phyloP scores from a whole-genome alignment of 441 rosid genomes.

The Adansonia rubrostipa region DNA sequence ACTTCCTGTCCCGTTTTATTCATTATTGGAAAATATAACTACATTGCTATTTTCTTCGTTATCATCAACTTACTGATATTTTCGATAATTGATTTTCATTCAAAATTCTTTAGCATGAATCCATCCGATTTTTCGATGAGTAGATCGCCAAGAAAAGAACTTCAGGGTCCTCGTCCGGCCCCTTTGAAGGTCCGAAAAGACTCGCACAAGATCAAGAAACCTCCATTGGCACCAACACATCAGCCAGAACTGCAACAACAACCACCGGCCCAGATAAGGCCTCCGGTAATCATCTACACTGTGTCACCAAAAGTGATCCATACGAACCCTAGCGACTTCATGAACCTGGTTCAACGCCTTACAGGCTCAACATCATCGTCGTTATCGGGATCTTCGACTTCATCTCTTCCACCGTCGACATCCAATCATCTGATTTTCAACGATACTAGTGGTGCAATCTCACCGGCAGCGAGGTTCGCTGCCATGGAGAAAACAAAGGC shows the following conservation, averaged over 20 bases:
- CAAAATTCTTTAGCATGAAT: constrained; percentile 38
- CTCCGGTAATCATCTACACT: constrained; percentile 67
- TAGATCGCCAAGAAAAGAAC: constrained; percentile 64
- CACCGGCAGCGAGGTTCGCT: constrained; percentile 40
- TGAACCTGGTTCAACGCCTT: constrained; percentile 67
- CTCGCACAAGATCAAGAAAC: constrained; percentile 78
- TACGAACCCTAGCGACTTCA: constrained; percentile 20
- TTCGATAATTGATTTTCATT: background rate
- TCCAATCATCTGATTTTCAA: constrained; percentile 30
- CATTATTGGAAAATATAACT: background rate
- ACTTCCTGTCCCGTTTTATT: background rate
- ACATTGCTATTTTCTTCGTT: constrained; percentile 30
- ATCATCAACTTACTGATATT: background rate
- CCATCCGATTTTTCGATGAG: constrained; percentile 41
- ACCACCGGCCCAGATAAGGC: constrained; percentile 35
- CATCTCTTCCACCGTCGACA: background rate
- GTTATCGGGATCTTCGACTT: background rate
- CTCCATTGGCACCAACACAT: constrained; percentile 58
- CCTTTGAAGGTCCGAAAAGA: constrained; percentile 71
- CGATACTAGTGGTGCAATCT: constrained; percentile 39
- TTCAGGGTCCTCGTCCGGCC: constrained; percentile 79
- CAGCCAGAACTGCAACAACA: constrained; percentile 25
- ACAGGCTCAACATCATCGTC: constrained; percentile 57
- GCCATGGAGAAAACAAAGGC: constrained; percentile 53
- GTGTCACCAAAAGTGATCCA: constrained; percentile 38